Evolutionary conservation across 768 basidiomycete species (phyloP), one percentile per base, ranked within the genome.

Genomic region (Auricularia sp.): DNA sequence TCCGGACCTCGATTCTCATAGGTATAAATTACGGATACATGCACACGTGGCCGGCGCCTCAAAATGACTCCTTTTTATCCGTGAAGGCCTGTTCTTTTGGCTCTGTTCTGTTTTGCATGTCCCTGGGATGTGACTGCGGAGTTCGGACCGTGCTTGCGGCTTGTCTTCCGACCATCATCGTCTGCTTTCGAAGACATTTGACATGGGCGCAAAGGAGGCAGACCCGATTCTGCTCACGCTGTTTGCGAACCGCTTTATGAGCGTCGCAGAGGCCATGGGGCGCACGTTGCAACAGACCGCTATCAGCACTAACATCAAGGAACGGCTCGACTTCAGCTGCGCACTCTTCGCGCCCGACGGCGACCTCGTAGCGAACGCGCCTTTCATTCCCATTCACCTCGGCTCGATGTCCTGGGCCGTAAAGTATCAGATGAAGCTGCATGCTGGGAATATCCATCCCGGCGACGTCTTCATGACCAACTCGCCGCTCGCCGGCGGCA

Each of bases 171-270:
- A 42, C 39, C 39, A 42, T 42, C 39, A 42, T 14, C 8, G 5
- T 14, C 39, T 29, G 29, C 29, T 29, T 29, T 42, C 39, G 39
- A 42, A 7, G 39, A 42, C 29, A 29, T 29, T 29, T 29, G 29
- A 29, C 39, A 42, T 42, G 39, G 39, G 39, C 39, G 39, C 39
- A 42, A 42, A 5, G 13, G 63, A 66, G 61, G 87, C 91, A 11
- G 94, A 96, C 73, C 90, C 92, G 0, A 92, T 95, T 68, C 78
- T 94, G 36, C 80, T 97, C 58, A 92, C 93, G 1, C 84, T 98
- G 62, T 98, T 97, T 70, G 91, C 93, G 11, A 95, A 97, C 71
- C 89, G 95, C 54, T 95, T 98, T 78, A 98, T 98, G 95, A 91
- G 91, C 70, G 92, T 98, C 21, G 94, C 94, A 8, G 94, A 96